Evolutionary conservation across 1,139 yeast genomes (phyloP), one percentile per base, ranked within the genome.

Genomic region (Pneumocystis murina): DNA sequence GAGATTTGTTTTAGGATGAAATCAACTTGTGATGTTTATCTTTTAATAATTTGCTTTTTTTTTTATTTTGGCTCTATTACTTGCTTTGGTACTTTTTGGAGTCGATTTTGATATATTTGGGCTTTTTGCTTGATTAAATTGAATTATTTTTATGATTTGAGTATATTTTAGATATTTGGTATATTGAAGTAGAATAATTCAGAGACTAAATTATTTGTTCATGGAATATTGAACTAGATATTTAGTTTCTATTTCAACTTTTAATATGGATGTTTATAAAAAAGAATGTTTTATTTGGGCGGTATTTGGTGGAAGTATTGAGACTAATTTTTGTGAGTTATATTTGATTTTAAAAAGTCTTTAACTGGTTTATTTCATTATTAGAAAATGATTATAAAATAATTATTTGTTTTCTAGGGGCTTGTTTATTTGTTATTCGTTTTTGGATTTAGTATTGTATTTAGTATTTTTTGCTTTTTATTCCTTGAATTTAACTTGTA

Each of bases 1-100:
- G 75, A 79, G 61, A 69, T 80, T 59, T 75, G 73, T 20, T 77
- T 82, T 59, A 78, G 75, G 67, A 66, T 70, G 30, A 72, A 67
- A 30, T 67, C 69, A 38, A 68, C 70, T 38, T 72, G 68, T 61
- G 72, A 72, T 38, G 70, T 75, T 12, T 77, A 76, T 66, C 68
- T 76, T 64, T 78, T 79, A 28, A 72, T 76, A 16, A 74, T 76
- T 24, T 71, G 76, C 16, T 69, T 75, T 62, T 72, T 76, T 20
- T 67, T 75, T 58, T 69, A 76, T 7, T 33, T 33, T 33, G 14
- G 74, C 71, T 62, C 68, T 72, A 63, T 75, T 74, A 7, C 76
- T 75, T n/a, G 71, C 75, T 5, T 66, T 73, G 61, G 74, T 71
- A 57, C 72, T 76, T 16, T 66, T 74, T 67, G 76, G 74, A 64